Percentiles rank a stretch among this genome's conserved stretches.
Evolutionary conservation across 2,329 filamentous ascomycete species (phyloP).

Genomic region (Hirsutella thompsonii): DNA sequence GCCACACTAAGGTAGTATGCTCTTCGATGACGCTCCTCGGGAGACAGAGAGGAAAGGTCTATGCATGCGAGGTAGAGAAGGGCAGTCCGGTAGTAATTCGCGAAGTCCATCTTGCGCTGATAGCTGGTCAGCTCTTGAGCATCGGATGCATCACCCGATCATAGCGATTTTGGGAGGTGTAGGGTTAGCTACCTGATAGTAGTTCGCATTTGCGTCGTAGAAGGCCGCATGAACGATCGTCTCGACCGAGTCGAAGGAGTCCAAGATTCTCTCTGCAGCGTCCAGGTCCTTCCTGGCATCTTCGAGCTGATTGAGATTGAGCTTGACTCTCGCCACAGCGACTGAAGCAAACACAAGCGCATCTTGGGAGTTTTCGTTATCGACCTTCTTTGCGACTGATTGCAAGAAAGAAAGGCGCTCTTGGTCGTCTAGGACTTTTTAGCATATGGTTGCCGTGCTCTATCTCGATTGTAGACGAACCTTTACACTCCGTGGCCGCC

Average conservation of each 20-base stretch:
- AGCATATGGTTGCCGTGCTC: background rate
- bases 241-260: conserved; percentile 89
- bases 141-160: no score
- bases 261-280: conserved; percentile 74
- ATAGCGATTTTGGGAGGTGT: background rate
- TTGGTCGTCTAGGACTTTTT: conserved; percentile 55
- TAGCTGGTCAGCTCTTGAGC: background rate
- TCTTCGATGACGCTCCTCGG: conserved; percentile 63
- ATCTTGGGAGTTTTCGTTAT: conserved; percentile 87
- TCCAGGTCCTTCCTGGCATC: conserved; percentile 79
- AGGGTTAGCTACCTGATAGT: conserved; percentile 55
- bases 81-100: conserved; percentile 93
- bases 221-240: conserved; percentile 91
- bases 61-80: conserved; percentile 96
- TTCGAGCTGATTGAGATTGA: conserved; percentile 67
- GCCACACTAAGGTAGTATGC: conserved; percentile 91
- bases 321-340: conserved; percentile 76
- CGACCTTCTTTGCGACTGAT: conserved; percentile 72
- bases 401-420: conserved; percentile 79
- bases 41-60: conserved; percentile 61
- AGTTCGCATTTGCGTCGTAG: conserved; percentile 89
- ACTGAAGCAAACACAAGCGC: conserved; percentile 90
- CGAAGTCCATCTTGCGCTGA: conserved; percentile 72
- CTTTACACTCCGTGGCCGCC: conserved; percentile 72
- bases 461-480: conserved; percentile 26